Conservation (phyloP, 495 filamentous ascomycete genomes). For the Trichoderma virens region DNA sequence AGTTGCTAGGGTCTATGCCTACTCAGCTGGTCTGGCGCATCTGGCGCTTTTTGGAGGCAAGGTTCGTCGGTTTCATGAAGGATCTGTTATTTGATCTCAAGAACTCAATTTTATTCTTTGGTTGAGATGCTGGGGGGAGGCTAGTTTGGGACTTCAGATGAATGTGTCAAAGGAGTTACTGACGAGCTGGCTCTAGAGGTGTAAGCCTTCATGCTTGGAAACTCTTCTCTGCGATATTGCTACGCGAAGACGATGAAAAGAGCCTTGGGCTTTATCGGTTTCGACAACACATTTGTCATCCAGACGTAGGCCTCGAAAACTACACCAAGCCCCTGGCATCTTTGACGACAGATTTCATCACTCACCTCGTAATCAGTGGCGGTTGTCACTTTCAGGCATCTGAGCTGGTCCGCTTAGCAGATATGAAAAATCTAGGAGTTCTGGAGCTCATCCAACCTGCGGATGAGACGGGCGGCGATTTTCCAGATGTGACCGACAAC, state of each 20-base stretch:
- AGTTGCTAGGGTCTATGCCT: constrained; percentile 15
- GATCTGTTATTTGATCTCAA: background rate
- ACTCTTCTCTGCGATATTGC: constrained; percentile 12
- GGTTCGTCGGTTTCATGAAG: background rate
- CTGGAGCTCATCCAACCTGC: constrained; percentile 23
- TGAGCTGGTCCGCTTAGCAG: constrained; percentile 22
- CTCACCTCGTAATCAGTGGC: constrained; percentile 21
- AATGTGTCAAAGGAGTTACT: background rate
- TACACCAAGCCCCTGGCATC: constrained; percentile 20
- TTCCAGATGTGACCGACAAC: constrained; percentile 19
- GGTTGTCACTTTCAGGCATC: constrained; percentile 11
- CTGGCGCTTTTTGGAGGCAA: constrained; percentile 15
- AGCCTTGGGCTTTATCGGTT: constrained; percentile 9
- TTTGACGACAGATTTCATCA: constrained; percentile 19
- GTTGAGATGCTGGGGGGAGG: background rate
- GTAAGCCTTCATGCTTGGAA: constrained; percentile 21
- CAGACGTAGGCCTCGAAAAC: constrained; percentile 12
- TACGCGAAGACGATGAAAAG: constrained; percentile 7
- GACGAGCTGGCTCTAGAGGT: background rate
- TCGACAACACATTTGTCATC: constrained; percentile 9
- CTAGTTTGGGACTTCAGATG: no score
- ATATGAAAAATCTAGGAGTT: constrained; percentile 24
- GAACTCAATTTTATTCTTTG: background rate
- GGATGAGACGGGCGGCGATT: background rate
- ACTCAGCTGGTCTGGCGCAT: constrained; percentile 12